These are phyloP conservation scores for Paecilomyces dactylethromorphus DNA, from an alignment of 2,329 filamentous ascomycete genomes.

Conservation along the genomic window DNA sequence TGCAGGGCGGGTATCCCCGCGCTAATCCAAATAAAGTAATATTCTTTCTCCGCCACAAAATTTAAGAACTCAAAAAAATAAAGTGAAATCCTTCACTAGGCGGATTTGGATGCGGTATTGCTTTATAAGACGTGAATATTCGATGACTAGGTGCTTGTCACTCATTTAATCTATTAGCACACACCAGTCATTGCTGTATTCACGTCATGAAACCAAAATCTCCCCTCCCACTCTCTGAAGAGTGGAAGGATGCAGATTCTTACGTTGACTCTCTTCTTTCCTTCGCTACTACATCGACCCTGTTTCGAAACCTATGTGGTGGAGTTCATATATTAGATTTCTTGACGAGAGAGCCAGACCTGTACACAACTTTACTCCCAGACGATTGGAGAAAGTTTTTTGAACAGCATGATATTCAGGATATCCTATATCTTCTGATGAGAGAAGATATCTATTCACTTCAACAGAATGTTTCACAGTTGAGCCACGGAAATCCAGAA, in stretches of 20 bases:
- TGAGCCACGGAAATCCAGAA: neutral
- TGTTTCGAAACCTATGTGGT: slow-evolving; percentile 85
- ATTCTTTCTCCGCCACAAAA: neutral
- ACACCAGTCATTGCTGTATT: neutral
- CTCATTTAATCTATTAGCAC: neutral
- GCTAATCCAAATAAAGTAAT: neutral
- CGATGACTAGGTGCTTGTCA: neutral
- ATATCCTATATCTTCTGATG: slow-evolving; percentile 74
- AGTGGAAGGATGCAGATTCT: slow-evolving; percentile 64
- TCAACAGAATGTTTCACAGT: neutral
- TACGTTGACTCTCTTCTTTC: slow-evolving; percentile 73
- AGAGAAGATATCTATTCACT: slow-evolving; percentile 60
- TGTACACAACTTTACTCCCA: slow-evolving; percentile 73
- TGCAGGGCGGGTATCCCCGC: neutral
- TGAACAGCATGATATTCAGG: slow-evolving; percentile 61
- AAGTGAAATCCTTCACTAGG: neutral
- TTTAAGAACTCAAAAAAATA: slow-evolving; percentile 1
- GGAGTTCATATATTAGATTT: slow-evolving; percentile 98
- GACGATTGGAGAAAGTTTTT: slow-evolving; percentile 78
- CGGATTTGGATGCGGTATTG: neutral
- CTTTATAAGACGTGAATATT: neutral
- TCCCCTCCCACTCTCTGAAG: slow-evolving; percentile 61
- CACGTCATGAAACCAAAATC: slow-evolving; percentile 40
- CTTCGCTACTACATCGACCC: slow-evolving; percentile 66
- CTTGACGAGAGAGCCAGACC: slow-evolving; percentile 74